Evolutionary conservation across 2,329 filamentous ascomycete species (phyloP).

Genomic region (Nigrograna mackinnonii): DNA sequence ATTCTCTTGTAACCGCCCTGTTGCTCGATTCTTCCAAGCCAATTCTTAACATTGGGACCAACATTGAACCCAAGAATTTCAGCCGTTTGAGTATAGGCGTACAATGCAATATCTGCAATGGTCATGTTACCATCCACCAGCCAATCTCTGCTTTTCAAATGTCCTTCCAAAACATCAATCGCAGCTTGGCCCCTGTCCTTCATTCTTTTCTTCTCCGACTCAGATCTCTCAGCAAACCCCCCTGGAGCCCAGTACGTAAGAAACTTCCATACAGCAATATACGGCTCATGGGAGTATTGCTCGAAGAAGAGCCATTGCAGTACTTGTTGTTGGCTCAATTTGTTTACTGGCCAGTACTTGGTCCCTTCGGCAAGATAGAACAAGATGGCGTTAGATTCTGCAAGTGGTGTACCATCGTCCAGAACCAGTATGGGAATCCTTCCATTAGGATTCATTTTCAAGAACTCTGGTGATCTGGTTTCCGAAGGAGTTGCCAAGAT

Average conservation of each 20-base stretch:
- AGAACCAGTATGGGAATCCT: conserved; percentile 15
- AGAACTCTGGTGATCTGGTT: conserved; percentile 10
- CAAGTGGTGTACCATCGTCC: conserved; percentile 15
- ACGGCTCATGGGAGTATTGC: conserved; percentile 18
- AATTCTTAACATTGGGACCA: conserved; percentile 13
- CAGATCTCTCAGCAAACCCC: conserved; percentile 6
- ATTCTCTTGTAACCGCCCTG: conserved; percentile 12
- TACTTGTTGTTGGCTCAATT: conserved; percentile 8
- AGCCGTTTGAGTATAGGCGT: conserved; percentile 8
- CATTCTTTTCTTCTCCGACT: conserved; percentile 9
- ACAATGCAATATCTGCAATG: conserved; percentile 19
- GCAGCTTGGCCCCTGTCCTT: conserved; percentile 12
- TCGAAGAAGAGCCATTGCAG: conserved; percentile 22
- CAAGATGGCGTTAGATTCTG: conserved; percentile 19
- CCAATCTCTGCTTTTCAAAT: conserved; percentile 13
- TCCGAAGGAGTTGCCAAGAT: conserved; percentile 13
- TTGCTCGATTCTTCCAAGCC: conserved; percentile 13
- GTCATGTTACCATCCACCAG: conserved; percentile 15
- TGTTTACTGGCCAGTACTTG: conserved; percentile 10
- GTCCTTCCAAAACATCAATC: conserved; percentile 17
- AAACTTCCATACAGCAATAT: conserved; percentile 15
- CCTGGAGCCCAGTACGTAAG: conserved; percentile 16
- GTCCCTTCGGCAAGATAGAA: conserved; percentile 16
- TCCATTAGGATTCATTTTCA: conserved; percentile 16
- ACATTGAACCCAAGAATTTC: conserved; percentile 14